Conservation (phyloP, 2,329 filamentous ascomycete species). For the Alternaria sp. region DNA sequence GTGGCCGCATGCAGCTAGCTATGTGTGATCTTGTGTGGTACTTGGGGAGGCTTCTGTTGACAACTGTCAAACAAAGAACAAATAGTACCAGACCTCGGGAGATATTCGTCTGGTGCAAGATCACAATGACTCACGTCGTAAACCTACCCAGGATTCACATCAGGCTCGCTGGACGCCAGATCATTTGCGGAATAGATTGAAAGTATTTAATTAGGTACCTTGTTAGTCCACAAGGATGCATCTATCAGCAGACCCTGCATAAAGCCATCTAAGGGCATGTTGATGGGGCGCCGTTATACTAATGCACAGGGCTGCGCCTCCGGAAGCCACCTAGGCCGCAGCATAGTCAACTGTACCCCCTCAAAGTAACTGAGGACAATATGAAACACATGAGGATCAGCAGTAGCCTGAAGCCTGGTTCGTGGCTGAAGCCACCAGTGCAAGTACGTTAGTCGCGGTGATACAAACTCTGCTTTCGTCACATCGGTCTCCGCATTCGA, state of each 20-base stretch:
- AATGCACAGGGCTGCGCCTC: background rate
- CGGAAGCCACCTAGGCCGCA: background rate
- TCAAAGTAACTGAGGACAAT: background rate
- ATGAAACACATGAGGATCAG: background rate
- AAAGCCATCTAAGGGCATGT: background rate
- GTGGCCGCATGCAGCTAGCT: background rate
- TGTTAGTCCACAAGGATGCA: background rate
- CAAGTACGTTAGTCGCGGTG: background rate
- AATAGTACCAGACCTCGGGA: background rate
- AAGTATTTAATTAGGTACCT: accelerated
- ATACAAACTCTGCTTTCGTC: background rate
- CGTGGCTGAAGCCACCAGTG: background rate
- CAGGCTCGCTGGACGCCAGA: background rate
- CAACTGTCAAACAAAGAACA: background rate
- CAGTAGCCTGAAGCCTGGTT: background rate
- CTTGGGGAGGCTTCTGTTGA: background rate
- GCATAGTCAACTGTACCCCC: background rate
- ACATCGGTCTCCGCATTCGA: background rate
- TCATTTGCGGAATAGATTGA: background rate
- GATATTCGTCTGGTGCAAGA: background rate
- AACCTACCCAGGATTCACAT: background rate
- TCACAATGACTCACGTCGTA: background rate
- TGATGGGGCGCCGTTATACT: background rate
- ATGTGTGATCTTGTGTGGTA: background rate
- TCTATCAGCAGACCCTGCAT: background rate